Evolutionary conservation across 2,329 filamentous ascomycete species (phyloP), one percentile per base, ranked within the genome.

Genomic region (Paraconiothyrium sp.): DNA sequence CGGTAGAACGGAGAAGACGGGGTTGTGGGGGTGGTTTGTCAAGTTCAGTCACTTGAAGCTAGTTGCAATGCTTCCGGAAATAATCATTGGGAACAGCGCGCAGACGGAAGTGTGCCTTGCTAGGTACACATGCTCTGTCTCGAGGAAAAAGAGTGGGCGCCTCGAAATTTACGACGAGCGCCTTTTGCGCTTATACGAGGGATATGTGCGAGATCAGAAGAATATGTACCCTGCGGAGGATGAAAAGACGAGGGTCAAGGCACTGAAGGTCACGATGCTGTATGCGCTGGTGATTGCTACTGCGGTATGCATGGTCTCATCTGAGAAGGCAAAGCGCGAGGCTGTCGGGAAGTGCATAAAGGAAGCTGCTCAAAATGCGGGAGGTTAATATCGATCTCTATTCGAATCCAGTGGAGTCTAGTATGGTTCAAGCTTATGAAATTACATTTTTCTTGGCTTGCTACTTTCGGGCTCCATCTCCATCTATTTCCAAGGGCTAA

Each of bases 291-390:
- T 78, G 30, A 54, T 78, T 1, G 73, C 75, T 30, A 78, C 73
- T 4, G 73, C 67, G 4, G 65, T 74, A 59, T 78, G 74, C 50
- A 76, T 78, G 74, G 64, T 75, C 9, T 65, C 62, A 8, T 68
- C 68, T 3, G 76, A 78, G 57, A 72, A 73, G 52, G 69, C 76
- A 62, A 78, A 78, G 62, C 68, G 75, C 30, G 67, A 73, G n/a
- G 66, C 61, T 8, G 47, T 74, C 8, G 55, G 67, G 20, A 51
- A 65, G 27, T 41, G 67, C 20, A 1, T 70, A 16, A 4, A 62
- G 32, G 30, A 35, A 27, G 43, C 35, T 24, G 60, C 35, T 16
- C 66, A 64, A 24, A 60, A 63, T 13, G 67, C 58, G 13, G 66
- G 61, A 11, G 68, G 65, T 13, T 30, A 46, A 44, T 30, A 30